These are phyloP conservation scores for Pythium diclinum DNA, from an alignment of 352 stramenopile species.

Conservation along the genomic window DNA sequence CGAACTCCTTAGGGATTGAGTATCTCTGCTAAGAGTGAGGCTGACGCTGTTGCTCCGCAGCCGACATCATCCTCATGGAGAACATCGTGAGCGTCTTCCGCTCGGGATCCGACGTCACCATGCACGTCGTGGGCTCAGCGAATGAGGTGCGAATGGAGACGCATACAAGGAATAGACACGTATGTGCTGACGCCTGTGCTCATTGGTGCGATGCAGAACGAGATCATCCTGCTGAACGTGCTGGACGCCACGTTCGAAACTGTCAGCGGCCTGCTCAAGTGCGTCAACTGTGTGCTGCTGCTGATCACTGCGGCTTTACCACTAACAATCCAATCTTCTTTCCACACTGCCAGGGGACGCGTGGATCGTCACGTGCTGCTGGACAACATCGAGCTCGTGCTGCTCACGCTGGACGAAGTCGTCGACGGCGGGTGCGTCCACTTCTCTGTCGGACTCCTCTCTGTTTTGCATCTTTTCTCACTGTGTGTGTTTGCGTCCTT, in stretches of 20 bases:
- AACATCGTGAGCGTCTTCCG: constrained; percentile 91
- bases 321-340: background rate
- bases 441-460: background rate
- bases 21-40: background rate
- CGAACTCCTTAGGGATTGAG: background rate
- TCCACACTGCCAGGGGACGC: constrained; percentile 45
- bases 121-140: constrained; percentile 85
- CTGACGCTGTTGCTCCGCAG: constrained; percentile 29
- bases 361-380: constrained; percentile 88
- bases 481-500: background rate
- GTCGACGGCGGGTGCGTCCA: constrained; percentile 79
- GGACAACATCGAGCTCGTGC: constrained; percentile 89
- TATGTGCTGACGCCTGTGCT: background rate
- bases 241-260: constrained; percentile 84
- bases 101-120: constrained; percentile 82
- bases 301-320: background rate
- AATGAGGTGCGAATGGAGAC: constrained; percentile 51
- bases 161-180: background rate
- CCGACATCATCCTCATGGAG: constrained; percentile 88
- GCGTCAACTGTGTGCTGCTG: constrained; percentile 22
- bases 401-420: constrained; percentile 89
- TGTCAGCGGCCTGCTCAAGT: constrained; percentile 86
- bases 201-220: constrained; percentile 51
- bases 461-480: constrained; percentile 3
- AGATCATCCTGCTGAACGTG: constrained; percentile 86